Evolutionary conservation across 805 yeast species (phyloP).

Genomic region (Candida oleophila): DNA sequence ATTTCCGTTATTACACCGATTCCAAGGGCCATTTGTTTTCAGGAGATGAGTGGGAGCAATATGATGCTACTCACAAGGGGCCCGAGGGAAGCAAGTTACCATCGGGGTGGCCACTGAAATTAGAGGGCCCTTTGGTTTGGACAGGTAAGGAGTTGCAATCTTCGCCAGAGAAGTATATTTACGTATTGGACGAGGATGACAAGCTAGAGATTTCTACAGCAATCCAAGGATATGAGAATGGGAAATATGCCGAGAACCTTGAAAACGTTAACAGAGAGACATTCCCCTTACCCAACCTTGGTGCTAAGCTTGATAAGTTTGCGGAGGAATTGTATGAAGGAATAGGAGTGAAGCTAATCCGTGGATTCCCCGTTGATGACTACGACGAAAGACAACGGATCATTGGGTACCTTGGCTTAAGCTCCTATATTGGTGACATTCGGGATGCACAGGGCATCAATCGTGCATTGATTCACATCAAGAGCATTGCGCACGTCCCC

Average conservation of each 20-base stretch:
- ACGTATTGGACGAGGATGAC: conserved; percentile 8
- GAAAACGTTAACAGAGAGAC: conserved; percentile 5
- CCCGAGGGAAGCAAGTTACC: conserved; percentile 4
- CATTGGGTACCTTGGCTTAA: conserved; percentile 10
- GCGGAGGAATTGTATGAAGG: conserved; percentile 10
- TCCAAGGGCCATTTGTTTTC: conserved; percentile 6
- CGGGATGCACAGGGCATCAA: conserved; percentile 13
- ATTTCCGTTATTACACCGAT: conserved; percentile 4
- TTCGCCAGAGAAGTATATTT: conserved; percentile 8
- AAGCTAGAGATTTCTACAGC: conserved; percentile 7
- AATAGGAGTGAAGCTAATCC: conserved; percentile 9
- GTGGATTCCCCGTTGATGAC: conserved; percentile 10
- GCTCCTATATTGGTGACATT: conserved; percentile 11
- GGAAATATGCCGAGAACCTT: neutral
- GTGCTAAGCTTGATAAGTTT: conserved; percentile 8
- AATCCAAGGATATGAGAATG: conserved; percentile 2
- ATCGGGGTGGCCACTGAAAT: conserved; percentile 9
- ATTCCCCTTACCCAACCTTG: conserved; percentile 5
- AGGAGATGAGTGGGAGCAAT: conserved; percentile 9
- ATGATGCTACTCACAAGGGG: neutral
- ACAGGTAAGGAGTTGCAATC: conserved; percentile 7
- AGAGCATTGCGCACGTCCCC: conserved; percentile 11
- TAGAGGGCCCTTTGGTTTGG: conserved; percentile 11
- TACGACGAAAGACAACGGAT: conserved; percentile 8
- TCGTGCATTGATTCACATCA: conserved; percentile 11